Evolutionary conservation across 2,329 filamentous ascomycete species (phyloP), one percentile per base, ranked within the genome.

Genomic region (Pseudogymnoascus sp.): DNA sequence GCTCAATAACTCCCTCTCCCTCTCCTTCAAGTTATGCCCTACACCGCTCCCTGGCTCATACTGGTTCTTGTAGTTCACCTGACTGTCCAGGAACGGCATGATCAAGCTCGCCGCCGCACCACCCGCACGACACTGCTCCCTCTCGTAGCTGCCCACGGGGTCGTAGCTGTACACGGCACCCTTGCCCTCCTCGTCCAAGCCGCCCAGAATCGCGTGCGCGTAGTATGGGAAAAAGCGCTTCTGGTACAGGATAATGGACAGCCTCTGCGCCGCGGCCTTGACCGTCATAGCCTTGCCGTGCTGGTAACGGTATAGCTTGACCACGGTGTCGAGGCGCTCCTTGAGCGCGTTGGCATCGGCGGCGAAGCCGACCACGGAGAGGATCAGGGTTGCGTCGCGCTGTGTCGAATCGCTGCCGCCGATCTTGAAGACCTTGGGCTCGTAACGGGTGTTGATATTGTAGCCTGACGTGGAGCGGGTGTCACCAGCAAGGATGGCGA

Each of bases 161-260:
- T 99, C 94, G 78, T 99, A 99, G 66, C 89, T 94, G 81, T 97
- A 99, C 64, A 99, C 82, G 60, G 93, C 93, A 62, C 94, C 95
- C 74, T 87, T 89, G 68, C 94, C 94, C 65, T 97, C 87, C 78
- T 97, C 94, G 70, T 99, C 95, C 64, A 99, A 77, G 18, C 94
- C 94, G 54, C 89, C 94, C 54, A 99, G 81, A 74, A 99, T 97
- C 32, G 93, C 93, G 70, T 93, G 86, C 62, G 95, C 90, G 76
- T 99, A 99, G 84, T 96, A 99, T 20, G 94, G 94, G 81, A 99
- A 99, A 81, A 99, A 99, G 57, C 94, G 90, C 80, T 97, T 97
- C 75, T 87, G 82, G 80, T 99, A 99, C 62, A 99, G 86, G 67
- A 99, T 95, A 54, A 95, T 97, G 39, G 90, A 93, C 64, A 99